Evolutionary conservation across 257 asterid species (phyloP).

Genomic region (Coffea eugenioides): DNA sequence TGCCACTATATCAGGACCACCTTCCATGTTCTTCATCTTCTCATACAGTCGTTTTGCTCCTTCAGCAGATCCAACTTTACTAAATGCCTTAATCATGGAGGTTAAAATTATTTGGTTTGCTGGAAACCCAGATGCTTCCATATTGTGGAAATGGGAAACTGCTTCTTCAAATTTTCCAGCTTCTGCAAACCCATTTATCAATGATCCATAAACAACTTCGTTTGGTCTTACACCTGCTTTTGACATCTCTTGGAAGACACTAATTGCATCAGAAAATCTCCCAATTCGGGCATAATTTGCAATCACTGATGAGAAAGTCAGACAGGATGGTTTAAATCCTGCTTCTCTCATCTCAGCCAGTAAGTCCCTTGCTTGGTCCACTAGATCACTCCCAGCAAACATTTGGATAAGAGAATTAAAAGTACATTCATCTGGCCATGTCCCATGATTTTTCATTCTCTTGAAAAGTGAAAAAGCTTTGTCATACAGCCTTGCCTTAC

Average conservation of each 20-base stretch:
- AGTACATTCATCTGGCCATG: slow-evolving; percentile 93
- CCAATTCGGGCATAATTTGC: slow-evolving; percentile 48
- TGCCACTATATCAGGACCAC: slow-evolving; percentile 85
- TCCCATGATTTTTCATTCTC: slow-evolving; percentile 85
- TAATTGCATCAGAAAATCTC: slow-evolving; percentile 59
- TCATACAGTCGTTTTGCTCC: slow-evolving; percentile 72
- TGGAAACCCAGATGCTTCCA: slow-evolving; percentile 65
- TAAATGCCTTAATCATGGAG: slow-evolving; percentile 83
- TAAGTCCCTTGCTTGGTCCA: slow-evolving; percentile 57
- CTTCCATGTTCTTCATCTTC: slow-evolving; percentile 56
- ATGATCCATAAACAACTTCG: slow-evolving; percentile 70
- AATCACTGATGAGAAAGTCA: slow-evolving; percentile 67
- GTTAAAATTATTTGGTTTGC: slow-evolving; percentile 67
- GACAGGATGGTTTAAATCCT: slow-evolving; percentile 62
- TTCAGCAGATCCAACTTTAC: slow-evolving; percentile 65
- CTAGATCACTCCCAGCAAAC: slow-evolving; percentile 63
- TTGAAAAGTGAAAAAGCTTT: slow-evolving; percentile 68
- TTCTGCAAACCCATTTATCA: slow-evolving; percentile 76
- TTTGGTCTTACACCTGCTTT: slow-evolving; percentile 60
- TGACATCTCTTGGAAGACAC: slow-evolving; percentile 62
- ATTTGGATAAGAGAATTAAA: slow-evolving; percentile 84
- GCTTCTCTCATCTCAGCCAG: slow-evolving; percentile 66
- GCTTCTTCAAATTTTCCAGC: slow-evolving; percentile 77
- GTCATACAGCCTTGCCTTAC: slow-evolving; percentile 61
- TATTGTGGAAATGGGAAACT: slow-evolving; percentile 46